These are phyloP conservation scores for Neurospora tetraspora DNA, from an alignment of 495 filamentous ascomycete genomes.

Conservation along the genomic window DNA sequence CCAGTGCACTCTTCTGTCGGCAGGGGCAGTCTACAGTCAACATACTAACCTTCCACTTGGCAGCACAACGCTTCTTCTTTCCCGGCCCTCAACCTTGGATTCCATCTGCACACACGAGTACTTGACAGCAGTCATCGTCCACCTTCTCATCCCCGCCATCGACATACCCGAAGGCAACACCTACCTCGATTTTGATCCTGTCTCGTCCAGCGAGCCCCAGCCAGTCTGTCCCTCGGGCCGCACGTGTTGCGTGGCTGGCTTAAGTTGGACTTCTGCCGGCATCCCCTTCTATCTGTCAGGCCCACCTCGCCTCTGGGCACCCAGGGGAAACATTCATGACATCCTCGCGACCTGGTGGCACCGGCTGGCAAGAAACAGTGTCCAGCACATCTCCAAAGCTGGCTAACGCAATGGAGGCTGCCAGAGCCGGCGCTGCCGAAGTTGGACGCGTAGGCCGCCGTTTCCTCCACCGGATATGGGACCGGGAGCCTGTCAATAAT, in stretches of 20 bases:
- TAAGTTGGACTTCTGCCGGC: not conserved
- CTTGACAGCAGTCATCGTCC: not conserved
- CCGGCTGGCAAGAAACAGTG: constrained; percentile 21
- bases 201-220: not conserved
- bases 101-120: not conserved
- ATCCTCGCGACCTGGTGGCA: constrained; percentile 10
- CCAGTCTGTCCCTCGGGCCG: not conserved
- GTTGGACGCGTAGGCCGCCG: constrained; percentile 46
- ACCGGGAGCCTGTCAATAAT: constrained; percentile 84
- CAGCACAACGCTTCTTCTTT: not conserved
- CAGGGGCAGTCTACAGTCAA: not conserved
- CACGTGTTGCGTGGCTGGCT: not conserved
- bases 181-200: not conserved
- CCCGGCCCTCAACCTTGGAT: not conserved
- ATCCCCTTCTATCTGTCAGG: not conserved
- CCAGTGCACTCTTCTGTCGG: not conserved
- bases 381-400: constrained; percentile 20
- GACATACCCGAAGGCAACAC: not conserved
- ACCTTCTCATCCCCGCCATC: not conserved
- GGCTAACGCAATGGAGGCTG: constrained; percentile 30
- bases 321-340: constrained; percentile 7
- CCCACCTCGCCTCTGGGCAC: not conserved
- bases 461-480: constrained; percentile 90
- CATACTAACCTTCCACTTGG: not conserved
- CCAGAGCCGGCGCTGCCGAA: constrained; percentile 27